phyloP scores from a whole-genome alignment of 371 early-diverging fungal genomes.

The Mortierella sp. region DNA sequence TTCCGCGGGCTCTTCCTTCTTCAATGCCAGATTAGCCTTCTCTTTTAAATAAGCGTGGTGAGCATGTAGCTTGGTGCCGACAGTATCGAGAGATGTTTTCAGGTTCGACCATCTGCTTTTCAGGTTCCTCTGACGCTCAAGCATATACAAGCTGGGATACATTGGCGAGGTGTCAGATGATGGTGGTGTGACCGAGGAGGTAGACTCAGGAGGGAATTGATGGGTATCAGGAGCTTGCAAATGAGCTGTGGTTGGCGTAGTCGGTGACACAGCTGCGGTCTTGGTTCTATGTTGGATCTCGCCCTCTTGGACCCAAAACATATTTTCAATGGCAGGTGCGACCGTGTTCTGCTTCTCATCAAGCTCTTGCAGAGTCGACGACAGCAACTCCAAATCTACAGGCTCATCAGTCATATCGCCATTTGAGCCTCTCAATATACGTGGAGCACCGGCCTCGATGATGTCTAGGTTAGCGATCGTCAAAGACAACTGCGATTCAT shows the following conservation, averaged over 20 bases:
- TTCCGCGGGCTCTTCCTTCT: constrained; percentile 31
- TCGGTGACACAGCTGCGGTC: constrained; percentile 17
- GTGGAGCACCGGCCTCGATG: background rate
- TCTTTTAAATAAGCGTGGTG: constrained; percentile 36
- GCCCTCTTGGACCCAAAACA: constrained; percentile 56
- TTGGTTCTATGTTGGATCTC: constrained; percentile 48
- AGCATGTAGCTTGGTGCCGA: constrained; percentile 29
- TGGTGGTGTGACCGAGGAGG: background rate
- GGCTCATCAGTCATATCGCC: background rate
- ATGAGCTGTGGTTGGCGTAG: constrained; percentile 25
- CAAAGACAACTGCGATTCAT: background rate
- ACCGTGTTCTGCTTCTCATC: constrained; percentile 45
- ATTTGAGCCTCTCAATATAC: background rate
- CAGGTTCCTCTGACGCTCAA: constrained; percentile 41
- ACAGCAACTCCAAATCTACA: constrained; percentile 28
- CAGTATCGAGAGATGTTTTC: constrained; percentile 43
- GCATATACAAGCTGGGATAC: constrained; percentile 46
- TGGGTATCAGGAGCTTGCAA: background rate
- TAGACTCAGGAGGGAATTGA: background rate
- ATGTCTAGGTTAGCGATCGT: constrained; percentile 10
- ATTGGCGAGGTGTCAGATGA: constrained; percentile 33
- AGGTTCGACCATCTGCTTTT: constrained; percentile 48
- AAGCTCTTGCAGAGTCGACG: constrained; percentile 40
- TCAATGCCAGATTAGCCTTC: constrained; percentile 19
- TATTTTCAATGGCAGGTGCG: constrained; percentile 46